Evolutionary conservation across 2,329 filamentous ascomycete species (phyloP), one percentile per base, ranked within the genome.

Genomic region (Neofusicoccum sp.): DNA sequence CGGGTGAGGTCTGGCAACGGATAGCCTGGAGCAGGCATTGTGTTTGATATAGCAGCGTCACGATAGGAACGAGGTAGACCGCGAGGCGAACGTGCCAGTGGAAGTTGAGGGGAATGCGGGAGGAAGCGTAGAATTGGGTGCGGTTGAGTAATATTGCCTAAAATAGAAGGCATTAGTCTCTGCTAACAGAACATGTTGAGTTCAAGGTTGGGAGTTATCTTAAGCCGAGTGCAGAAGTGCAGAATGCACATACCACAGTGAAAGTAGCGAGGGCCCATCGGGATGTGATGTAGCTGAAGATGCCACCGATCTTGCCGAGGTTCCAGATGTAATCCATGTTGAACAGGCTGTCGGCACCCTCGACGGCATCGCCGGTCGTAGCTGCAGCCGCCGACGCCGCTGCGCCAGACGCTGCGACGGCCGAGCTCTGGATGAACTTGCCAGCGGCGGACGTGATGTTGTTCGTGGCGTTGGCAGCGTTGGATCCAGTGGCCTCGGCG

Each of bases 221-320:
- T 12, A 58, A 16, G 20, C n/a, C 20, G 8, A 38, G 7, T 40
- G 12, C 6, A 34, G 9, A 20, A 24, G 26, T 31, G 49, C n/a
- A 20, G 16, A 24, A 47, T 33, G 11, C 64, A 70, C 78, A 74
- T 73, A 85, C 82, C 81, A 93, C 90, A 38, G 88, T 85, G 67
- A 98, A 87, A 68, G 92, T 97, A 57, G 88, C 87, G 61, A 98
- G 79, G 0, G 93, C 93, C 95, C 95, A 98, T 74, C 89, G 89
- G 75, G 91, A 96, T 1, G 90, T 96, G 44, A 92, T 82, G 75
- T 98, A 99, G 68, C 87, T 89, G 75, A 98, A 93, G 62, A 98
- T 86, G 63, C 90, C 92, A 45, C 91, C 90, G 44, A 97, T 81
- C 44, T 89, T 91, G 70, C 88, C 85, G 65, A 84, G 68, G 4